Evolutionary conservation across 306 rosid genomes (phyloP).

Genomic region (Styphnolobium japonicum): DNA sequence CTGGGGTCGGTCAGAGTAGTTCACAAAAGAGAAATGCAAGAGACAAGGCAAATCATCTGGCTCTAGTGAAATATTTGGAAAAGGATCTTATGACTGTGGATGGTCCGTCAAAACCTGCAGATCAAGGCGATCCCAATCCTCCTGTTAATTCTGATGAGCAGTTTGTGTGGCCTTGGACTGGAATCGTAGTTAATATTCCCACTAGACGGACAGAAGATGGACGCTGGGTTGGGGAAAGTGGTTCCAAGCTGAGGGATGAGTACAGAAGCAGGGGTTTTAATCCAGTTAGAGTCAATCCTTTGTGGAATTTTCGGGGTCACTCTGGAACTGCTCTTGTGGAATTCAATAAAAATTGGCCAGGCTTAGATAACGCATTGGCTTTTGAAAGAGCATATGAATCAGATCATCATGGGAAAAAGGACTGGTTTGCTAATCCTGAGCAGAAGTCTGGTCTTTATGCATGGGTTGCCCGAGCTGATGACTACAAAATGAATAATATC

Average conservation of each 20-base stretch:
- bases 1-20: constrained; percentile 91
- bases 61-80: constrained; percentile 70
- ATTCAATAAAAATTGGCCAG: constrained; percentile 88
- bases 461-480: constrained; percentile 95
- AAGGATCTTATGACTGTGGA: constrained; percentile 51
- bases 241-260: constrained; percentile 90
- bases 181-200: constrained; percentile 82
- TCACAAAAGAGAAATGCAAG: constrained; percentile 71
- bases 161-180: constrained; percentile 96
- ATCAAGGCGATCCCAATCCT: constrained; percentile 41
- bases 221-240: constrained; percentile 77
- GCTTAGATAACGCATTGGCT: constrained; percentile 80
- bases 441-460: constrained; percentile 76
- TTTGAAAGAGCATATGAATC: constrained; percentile 82
- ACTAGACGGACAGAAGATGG: constrained; percentile 62
- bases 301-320: constrained; percentile 90
- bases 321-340: constrained; percentile 86
- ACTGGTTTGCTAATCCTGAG: constrained; percentile 50
- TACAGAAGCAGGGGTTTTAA: constrained; percentile 81
- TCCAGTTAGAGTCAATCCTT: constrained; percentile 72
- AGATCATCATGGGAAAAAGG: constrained; percentile 77
- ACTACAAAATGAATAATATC: constrained; percentile 55
- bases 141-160: constrained; percentile 57
- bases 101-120: constrained; percentile 42
- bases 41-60: constrained; percentile 85